Evolutionary conservation across 2,329 filamentous ascomycete genomes (phyloP), one percentile per base, ranked within the genome.

Genomic region (Colletotrichum sojae): DNA sequence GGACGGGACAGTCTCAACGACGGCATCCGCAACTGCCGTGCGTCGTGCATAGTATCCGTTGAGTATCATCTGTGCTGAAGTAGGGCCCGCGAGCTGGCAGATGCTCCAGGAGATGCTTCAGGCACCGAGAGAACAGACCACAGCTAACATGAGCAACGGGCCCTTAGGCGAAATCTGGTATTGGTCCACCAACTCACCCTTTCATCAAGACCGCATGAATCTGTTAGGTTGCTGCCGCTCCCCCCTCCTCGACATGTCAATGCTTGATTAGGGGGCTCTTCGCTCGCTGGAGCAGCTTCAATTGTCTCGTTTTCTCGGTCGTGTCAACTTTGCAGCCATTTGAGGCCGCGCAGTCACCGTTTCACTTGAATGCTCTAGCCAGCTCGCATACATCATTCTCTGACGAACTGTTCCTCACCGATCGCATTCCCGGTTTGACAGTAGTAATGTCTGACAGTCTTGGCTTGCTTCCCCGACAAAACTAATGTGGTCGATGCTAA

Each of bases 181-280:
- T 31, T 45, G 64, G n/a, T 45, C 67, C 64, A 68, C 67, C 31
- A 20, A 39, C 10, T 45, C 39, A 36, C 31, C 46, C 57, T 43
- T 49, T 58, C 58, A 68, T 55, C 27, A 59, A 9, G 52, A 40
- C 13, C 62, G 67, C 64, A 68, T 70, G 27, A 63, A 54, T 43
- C n/a, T 63, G 58, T 58, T 56, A 63, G 54, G 61, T 20, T 45
- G 59, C 53, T 67, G 51, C 58, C 52, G 64, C 51, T 18, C 18
- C 52, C 53, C 53, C 53, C 39, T 54, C 45, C 18, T 13, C 25
- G 22, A 48, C 31, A 55, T 67, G 56, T 57, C 46, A 51, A 60
- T 66, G 49, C 63, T 57, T 43, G 18, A 67, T 67, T 46, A 52
- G 45, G 25, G 15, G 31, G 12, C 52, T 31, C 20, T 51, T 60